These are phyloP conservation scores for Houttuynia cordata DNA, from an alignment of 164 flowering plant species.

Conservation along the genomic window DNA sequence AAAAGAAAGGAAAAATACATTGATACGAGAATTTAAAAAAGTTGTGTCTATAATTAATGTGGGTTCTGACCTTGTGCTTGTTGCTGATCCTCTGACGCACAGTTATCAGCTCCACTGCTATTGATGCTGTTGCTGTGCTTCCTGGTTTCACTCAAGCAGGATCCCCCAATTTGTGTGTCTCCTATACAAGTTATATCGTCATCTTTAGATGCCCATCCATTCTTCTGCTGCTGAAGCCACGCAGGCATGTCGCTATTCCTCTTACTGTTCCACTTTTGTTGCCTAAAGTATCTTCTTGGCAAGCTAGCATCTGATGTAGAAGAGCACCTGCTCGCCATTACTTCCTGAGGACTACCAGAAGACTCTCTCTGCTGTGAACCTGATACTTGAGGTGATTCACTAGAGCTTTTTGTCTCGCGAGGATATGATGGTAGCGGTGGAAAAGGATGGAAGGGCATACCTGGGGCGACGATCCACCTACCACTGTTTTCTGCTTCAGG, in stretches of 20 bases:
- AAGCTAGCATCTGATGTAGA: constrained; percentile 18
- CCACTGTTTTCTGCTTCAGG: constrained; percentile 22
- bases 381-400: constrained; percentile 6
- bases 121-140: neutral
- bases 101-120: neutral
- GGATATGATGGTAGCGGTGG: constrained; percentile 76
- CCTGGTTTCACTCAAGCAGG: neutral
- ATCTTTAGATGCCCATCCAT: constrained; percentile 25
- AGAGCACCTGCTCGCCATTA: constrained; percentile 21
- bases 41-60: neutral
- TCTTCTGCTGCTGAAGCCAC: constrained; percentile 42
- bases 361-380: neutral
- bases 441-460: constrained; percentile 70
- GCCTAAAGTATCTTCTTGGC: constrained; percentile 52
- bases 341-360: constrained; percentile 3
- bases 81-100: neutral
- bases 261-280: constrained; percentile 46
- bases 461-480: constrained; percentile 55
- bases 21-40: neutral
- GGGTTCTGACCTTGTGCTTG: neutral
- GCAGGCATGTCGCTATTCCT: constrained; percentile 14
- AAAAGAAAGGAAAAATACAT: neutral
- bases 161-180: constrained; percentile 14
- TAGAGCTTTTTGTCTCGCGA: constrained; percentile 13
- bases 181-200: constrained; percentile 15